Conservation (phyloP, 495 filamentous ascomycete genomes). For the Aspergillus bertholletiae region DNA sequence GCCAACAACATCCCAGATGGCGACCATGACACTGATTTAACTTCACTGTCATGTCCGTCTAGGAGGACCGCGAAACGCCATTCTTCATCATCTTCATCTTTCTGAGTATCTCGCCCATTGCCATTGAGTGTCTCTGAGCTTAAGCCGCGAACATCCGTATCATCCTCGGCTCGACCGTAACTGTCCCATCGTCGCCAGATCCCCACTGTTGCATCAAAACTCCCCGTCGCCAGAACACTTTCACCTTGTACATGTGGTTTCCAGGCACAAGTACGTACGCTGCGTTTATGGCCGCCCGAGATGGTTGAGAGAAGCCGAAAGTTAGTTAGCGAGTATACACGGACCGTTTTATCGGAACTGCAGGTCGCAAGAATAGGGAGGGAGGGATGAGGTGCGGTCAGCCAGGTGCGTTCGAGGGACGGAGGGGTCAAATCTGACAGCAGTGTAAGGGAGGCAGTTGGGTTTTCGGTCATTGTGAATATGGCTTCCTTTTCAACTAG, state of each 20-base stretch:
- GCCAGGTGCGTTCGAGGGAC: constrained; percentile 78
- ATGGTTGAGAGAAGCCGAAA: constrained; percentile 75
- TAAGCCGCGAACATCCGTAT: constrained; percentile 9
- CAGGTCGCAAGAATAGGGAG: constrained; percentile 86
- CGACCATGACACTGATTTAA: constrained; percentile 82
- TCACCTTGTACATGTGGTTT: constrained; percentile 65
- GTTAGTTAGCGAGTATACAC: constrained; percentile 79
- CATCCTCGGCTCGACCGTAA: constrained; percentile 23
- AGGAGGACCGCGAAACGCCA: constrained; percentile 87
- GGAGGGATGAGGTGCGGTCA: constrained; percentile 76
- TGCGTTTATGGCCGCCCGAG: constrained; percentile 84
- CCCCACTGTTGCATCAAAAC: constrained; percentile 86
- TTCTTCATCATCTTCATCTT: constrained; percentile 64
- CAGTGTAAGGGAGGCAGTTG: constrained; percentile 13
- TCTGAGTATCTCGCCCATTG: constrained; percentile 10
- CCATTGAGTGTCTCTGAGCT: constrained; percentile 3
- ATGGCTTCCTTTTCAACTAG: neutral
- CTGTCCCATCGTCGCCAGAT: constrained; percentile 74
- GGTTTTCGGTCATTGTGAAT: constrained; percentile 6
- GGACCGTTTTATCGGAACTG: constrained; percentile 79
- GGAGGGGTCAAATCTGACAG: constrained; percentile 51
- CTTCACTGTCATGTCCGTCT: constrained; percentile 90
- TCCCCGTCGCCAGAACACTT: constrained; percentile 81
- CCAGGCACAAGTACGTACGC: constrained; percentile 78
- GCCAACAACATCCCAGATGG: constrained; percentile 78